These are phyloP conservation scores for Areca catechu DNA, from an alignment of 176 grass and related monocot species.

Conservation along the genomic window DNA sequence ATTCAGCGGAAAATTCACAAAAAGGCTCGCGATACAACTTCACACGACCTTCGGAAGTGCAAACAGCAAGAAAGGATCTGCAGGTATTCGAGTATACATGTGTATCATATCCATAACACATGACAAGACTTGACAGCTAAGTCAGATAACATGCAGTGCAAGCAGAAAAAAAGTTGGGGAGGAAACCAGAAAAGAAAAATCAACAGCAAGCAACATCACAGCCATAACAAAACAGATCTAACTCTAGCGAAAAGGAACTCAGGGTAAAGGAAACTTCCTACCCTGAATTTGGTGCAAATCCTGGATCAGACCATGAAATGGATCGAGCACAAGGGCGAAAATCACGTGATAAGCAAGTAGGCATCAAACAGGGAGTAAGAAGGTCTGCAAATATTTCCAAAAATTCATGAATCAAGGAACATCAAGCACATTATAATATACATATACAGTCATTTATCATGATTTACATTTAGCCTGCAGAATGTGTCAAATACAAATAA, in stretches of 20 bases:
- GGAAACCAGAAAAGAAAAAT: constrained; percentile 2
- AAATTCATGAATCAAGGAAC: constrained; percentile 3
- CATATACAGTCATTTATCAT: neutral
- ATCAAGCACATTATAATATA: neutral
- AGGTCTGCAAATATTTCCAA: constrained; percentile 50
- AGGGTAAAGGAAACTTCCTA: constrained; percentile 9
- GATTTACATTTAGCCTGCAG: too few species aligned
- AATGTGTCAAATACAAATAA: too few species aligned
- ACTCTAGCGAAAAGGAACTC: neutral
- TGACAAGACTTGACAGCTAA: too few species aligned
- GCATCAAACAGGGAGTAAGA: constrained; percentile 59
- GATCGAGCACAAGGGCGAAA: constrained; percentile 55
- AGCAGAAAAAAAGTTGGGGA: neutral
- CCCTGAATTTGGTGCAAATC: constrained; percentile 73
- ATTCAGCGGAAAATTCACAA: constrained; percentile 66
- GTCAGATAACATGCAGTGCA: too few species aligned
- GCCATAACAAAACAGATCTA: too few species aligned
- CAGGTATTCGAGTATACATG: constrained; percentile 13
- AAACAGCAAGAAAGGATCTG: constrained; percentile 80
- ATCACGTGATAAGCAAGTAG: constrained; percentile 56
- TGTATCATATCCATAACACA: too few species aligned
- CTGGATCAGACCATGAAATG: constrained; percentile 80
- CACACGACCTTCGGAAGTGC: constrained; percentile 57
- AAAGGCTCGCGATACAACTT: constrained; percentile 63
- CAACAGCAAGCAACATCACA: neutral